Conservation (phyloP, 225 moss, liverwort and hornwort genomes). For the Bryoerythrophyllum caledonicum region DNA sequence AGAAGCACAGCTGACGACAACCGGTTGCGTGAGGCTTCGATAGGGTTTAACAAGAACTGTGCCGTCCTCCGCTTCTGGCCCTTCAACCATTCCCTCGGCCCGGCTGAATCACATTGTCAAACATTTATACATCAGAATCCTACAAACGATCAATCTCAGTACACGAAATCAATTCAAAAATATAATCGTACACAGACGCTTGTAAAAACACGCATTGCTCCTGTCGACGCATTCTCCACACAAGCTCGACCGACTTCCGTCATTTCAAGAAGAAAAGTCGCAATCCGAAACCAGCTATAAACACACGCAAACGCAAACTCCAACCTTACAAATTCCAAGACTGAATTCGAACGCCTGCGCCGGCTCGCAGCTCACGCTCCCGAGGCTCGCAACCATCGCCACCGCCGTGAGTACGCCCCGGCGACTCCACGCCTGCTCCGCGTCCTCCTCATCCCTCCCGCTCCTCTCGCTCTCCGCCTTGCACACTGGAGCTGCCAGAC, state of each 20-base stretch:
- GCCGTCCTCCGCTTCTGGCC: constrained; percentile 81
- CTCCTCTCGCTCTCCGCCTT: constrained; percentile 13
- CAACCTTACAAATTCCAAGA: constrained; percentile 78
- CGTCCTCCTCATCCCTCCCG: constrained; percentile 21
- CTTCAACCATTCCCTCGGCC: constrained; percentile 79
- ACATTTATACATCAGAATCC: constrained; percentile 28
- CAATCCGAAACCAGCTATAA: constrained; percentile 7
- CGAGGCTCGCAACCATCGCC: constrained; percentile 20
- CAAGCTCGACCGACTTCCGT: background rate
- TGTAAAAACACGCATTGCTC: background rate
- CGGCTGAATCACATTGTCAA: constrained; percentile 51
- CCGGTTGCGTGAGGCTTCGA: constrained; percentile 73
- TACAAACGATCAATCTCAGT: background rate
- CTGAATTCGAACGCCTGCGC: constrained; percentile 56
- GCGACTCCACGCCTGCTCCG: constrained; percentile 35
- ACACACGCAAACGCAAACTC: constrained; percentile 28
- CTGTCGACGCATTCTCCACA: too few species aligned
- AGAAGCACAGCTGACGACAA: constrained; percentile 65
- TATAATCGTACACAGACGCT: background rate
- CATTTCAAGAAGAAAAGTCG: background rate
- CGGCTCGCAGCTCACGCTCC: constrained; percentile 28
- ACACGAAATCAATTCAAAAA: background rate
- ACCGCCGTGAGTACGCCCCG: constrained; percentile 32
- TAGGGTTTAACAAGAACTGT: constrained; percentile 71
- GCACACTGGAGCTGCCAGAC: background rate